phyloP scores from a whole-genome alignment of 805 yeast species.

The Debaryomyces hansenii region DNA sequence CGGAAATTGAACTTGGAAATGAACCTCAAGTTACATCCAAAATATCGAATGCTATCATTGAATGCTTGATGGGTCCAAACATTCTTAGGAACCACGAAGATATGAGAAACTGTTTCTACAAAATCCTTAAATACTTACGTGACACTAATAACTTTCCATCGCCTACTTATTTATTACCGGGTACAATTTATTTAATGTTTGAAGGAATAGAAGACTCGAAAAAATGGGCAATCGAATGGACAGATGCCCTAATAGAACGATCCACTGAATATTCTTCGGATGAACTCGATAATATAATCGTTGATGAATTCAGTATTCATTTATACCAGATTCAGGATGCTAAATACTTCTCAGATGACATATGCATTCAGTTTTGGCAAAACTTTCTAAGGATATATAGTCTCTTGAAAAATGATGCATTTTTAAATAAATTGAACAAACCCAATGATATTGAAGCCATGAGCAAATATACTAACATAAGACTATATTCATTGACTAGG shows the following conservation, averaged over 20 bases:
- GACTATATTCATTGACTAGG: constrained; percentile 34
- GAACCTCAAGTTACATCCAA: not conserved
- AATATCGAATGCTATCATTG: constrained; percentile 31
- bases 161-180: constrained; percentile 37
- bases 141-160: not conserved
- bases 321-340: constrained; percentile 56
- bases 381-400: constrained; percentile 35
- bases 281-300: constrained; percentile 26
- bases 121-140: not conserved
- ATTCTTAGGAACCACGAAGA: constrained; percentile 40
- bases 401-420: constrained; percentile 32
- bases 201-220: constrained; percentile 51
- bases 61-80: constrained; percentile 54
- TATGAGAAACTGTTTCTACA: constrained; percentile 14
- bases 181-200: constrained; percentile 52
- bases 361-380: constrained; percentile 51
- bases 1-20: constrained; percentile 3
- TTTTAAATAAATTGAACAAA: constrained; percentile 25
- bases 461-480: constrained; percentile 28
- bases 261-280: constrained; percentile 4
- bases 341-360: constrained; percentile 40
- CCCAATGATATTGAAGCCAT: constrained; percentile 30
- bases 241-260: constrained; percentile 1
- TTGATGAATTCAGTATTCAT: constrained; percentile 58
- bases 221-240: constrained; percentile 43